These are phyloP conservation scores for Xylariales sp. DNA, from an alignment of 2,329 filamentous ascomycete genomes.

Conservation along the genomic window DNA sequence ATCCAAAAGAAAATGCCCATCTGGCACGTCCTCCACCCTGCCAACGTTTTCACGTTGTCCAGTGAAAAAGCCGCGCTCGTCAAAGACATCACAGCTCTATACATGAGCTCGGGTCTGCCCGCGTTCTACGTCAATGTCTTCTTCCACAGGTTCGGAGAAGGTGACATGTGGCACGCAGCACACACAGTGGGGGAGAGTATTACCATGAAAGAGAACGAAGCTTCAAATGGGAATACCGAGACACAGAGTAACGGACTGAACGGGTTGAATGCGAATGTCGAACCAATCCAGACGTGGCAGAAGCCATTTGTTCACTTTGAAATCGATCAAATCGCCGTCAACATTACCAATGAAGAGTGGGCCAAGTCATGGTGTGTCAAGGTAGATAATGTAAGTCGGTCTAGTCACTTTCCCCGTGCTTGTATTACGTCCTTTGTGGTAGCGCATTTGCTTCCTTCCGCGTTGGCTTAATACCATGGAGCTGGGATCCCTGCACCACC, in stretches of 20 bases:
- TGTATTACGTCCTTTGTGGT: too few relatives aligned
- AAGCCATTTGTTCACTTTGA: constrained; percentile 30
- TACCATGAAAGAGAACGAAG: background rate
- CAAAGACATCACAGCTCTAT: constrained; percentile 26
- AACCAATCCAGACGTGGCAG: background rate
- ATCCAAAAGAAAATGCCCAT: constrained; percentile 42
- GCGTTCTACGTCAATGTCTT: constrained; percentile 39
- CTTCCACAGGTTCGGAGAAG: constrained; percentile 25
- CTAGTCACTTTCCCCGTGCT: too few relatives aligned
- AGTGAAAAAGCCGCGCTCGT: constrained; percentile 24
- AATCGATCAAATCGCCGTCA: constrained; percentile 17
- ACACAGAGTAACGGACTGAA: too few relatives aligned
- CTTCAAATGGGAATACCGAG: too few relatives aligned
- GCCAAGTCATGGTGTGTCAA: constrained; percentile 7
- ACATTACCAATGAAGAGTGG: constrained; percentile 18
- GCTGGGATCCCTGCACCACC: too few relatives aligned
- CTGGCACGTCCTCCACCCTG: constrained; percentile 36
- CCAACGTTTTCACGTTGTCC: constrained; percentile 23
- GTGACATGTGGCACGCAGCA: constrained; percentile 18
- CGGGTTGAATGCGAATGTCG: too few relatives aligned
- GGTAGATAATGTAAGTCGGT: constrained; percentile 7
- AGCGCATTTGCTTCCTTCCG: too few relatives aligned
- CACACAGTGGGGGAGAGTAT: background rate
- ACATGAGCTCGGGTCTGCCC: constrained; percentile 25
- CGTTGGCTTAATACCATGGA: too few relatives aligned